A percentile compares a stretch with the other conserved stretches of the same genome.
These are phyloP conservation scores for Haematococcus sp. DNA, from an alignment of 139 green algal genomes.

Conservation along the genomic window DNA sequence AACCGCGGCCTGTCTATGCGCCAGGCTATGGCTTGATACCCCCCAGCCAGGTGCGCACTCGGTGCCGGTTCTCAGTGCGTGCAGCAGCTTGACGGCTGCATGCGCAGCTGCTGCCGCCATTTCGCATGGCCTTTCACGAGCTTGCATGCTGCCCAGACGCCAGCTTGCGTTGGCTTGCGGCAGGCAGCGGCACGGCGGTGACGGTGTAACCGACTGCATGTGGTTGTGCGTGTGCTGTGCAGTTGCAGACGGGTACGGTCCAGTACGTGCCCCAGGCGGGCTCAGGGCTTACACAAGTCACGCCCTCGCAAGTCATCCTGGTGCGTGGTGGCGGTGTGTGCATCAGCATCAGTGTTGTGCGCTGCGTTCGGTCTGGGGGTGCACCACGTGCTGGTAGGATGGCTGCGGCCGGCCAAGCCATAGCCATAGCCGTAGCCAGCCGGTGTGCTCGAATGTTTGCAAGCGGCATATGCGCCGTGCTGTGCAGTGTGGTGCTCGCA, in stretches of 20 bases:
- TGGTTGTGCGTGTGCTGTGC: not conserved
- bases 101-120: not conserved
- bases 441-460: not conserved
- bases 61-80: not conserved
- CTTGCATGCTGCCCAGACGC: too few species aligned
- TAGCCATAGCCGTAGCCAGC: not conserved
- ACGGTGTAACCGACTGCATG: not conserved
- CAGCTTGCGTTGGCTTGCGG: too few species aligned
- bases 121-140: not conserved
- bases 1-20: slow-evolving; percentile 31
- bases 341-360: not conserved
- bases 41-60: slow-evolving; percentile 44
- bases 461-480: not conserved
- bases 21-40: slow-evolving; percentile 66
- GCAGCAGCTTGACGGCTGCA: not conserved
- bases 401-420: not conserved
- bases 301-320: slow-evolving; percentile 1
- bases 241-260: not conserved
- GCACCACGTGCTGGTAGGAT: not conserved
- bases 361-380: not conserved
- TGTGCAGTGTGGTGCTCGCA: not conserved
- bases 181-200: not conserved
- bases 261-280: not conserved
- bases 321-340: not conserved
- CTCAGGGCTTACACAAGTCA: too few species aligned